Conservation (phyloP, 768 basidiomycete species). For the Pulveroboletus ravenelii region DNA sequence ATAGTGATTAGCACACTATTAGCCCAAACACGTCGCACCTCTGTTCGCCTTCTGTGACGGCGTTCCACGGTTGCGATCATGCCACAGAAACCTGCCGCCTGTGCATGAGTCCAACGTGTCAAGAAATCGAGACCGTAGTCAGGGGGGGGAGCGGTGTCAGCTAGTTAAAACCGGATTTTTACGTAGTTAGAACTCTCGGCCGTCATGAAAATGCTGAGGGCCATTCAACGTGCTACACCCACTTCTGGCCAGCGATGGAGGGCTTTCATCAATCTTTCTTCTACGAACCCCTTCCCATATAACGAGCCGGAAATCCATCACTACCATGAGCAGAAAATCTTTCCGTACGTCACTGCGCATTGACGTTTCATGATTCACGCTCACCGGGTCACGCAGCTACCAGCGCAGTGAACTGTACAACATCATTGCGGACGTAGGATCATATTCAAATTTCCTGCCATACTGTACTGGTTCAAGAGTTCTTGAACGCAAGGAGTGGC, state of each 20-base stretch:
- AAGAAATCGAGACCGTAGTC: background rate
- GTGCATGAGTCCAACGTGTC: background rate
- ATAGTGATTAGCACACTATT: background rate
- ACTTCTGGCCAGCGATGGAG: conserved; percentile 17
- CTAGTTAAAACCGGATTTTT: background rate
- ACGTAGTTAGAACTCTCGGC: background rate
- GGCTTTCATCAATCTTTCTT: conserved; percentile 45
- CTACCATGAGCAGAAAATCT: conserved; percentile 79
- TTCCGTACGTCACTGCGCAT: conserved; percentile 63
- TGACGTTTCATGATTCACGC: conserved; percentile 4
- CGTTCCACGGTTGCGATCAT: background rate
- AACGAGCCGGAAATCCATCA: conserved; percentile 43
- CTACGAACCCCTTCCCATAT: conserved; percentile 36
- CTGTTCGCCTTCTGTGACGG: background rate
- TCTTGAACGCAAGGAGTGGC: conserved; percentile 32
- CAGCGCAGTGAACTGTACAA: conserved; percentile 72
- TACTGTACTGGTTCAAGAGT: conserved; percentile 78
- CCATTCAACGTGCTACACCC: conserved; percentile 6
- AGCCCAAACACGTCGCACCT: background rate
- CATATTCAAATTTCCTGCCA: conserved; percentile 84
- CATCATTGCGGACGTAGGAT: conserved; percentile 81
- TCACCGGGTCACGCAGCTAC: conserved; percentile 50
- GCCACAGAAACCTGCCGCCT: background rate
- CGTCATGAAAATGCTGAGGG: conserved; percentile 17
- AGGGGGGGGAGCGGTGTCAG: background rate